Conservation (phyloP, 306 rosid species). For the peach (Prunus persica) region Prunus_persica_NCBIv2 NC_034015.1:3381501-3382000, state of each 20-base stretch:
- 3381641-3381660: constrained; percentile 39
- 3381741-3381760: constrained; percentile 93
- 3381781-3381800: constrained; percentile 78
- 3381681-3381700: constrained; percentile 29
- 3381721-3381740: constrained; percentile 78
- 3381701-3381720: constrained; percentile 49
- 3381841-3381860: constrained; percentile 41
- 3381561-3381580: constrained; percentile 40
- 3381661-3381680: constrained; percentile 26
- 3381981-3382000: neutral
- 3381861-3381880: constrained; percentile 15
- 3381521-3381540: constrained; percentile 43
- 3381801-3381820: constrained; percentile 68
- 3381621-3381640: constrained; percentile 54
- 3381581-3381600: constrained; percentile 33
- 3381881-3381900: neutral
- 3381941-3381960: neutral
- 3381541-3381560: constrained; percentile 23
- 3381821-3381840: constrained; percentile 51
- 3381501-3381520: constrained; percentile 56
- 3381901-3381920: neutral
- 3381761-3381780: constrained; percentile 93
- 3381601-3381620: constrained; percentile 44
- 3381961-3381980: neutral
- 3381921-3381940: neutral